These are phyloP conservation scores for Xerocomellus chrysenteron DNA, from an alignment of 768 basidiomycete genomes.

Conservation along the genomic window DNA sequence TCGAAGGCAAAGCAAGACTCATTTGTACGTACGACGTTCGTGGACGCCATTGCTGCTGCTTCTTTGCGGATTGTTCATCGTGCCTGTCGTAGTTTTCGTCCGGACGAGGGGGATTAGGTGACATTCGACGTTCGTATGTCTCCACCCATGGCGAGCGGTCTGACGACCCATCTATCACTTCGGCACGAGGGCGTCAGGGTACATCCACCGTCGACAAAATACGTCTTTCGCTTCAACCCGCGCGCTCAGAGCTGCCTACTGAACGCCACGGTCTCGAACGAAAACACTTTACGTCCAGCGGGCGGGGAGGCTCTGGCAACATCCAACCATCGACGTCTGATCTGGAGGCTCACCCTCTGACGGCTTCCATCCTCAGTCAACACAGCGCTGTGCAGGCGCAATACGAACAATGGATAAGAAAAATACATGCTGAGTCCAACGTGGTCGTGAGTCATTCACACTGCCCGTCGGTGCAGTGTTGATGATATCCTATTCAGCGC, in stretches of 20 bases:
- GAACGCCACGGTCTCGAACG: not conserved
- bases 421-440: constrained; percentile 14
- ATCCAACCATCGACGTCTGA: constrained; percentile 7
- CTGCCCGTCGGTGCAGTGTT: not conserved
- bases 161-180: not conserved
- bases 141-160: not conserved
- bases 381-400: constrained; percentile 12
- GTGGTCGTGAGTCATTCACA: constrained; percentile 13
- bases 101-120: constrained; percentile 26
- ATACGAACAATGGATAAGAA: constrained; percentile 19
- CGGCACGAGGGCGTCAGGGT: not conserved
- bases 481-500: constrained; percentile 6
- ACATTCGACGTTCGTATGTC: constrained; percentile 8
- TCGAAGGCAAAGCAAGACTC: constrained; percentile 3
- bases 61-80: not conserved
- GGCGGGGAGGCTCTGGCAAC: constrained; percentile 28
- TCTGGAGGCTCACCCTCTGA: constrained; percentile 20
- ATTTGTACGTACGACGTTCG: constrained; percentile 16
- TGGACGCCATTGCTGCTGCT: not conserved
- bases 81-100: constrained; percentile 12
- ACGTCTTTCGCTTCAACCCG: not conserved
- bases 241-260: not conserved
- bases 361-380: constrained; percentile 23
- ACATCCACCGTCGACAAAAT: not conserved
- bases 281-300: constrained; percentile 20